These are phyloP conservation scores for Russula ochroleuca DNA, from an alignment of 768 basidiomycete genomes.

Conservation along the genomic window DNA sequence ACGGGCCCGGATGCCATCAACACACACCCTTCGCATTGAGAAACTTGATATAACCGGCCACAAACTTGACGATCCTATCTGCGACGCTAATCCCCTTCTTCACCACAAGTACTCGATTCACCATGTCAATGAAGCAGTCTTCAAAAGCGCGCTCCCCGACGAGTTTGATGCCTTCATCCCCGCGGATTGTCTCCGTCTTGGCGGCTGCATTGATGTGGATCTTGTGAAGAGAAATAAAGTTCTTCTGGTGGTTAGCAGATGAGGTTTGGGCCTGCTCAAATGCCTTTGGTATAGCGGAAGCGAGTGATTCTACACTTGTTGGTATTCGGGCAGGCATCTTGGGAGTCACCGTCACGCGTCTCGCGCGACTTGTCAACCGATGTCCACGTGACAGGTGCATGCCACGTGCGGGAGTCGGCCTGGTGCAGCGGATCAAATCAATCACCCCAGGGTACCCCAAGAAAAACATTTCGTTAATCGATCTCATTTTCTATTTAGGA, in stretches of 20 bases:
- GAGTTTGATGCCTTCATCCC: conserved; percentile 50
- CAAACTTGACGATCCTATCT: conserved; percentile 77
- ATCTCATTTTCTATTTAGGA: not conserved
- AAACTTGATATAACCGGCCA: conserved; percentile 72
- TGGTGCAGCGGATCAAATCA: not conserved
- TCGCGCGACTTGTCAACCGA: not conserved
- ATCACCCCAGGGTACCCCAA: not conserved
- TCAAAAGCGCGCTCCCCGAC: conserved; percentile 78
- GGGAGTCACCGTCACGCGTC: not conserved
- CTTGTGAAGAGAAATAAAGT: conserved; percentile 77
- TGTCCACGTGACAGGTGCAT: conserved; percentile 10
- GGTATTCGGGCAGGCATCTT: conserved; percentile 30
- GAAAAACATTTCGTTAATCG: not conserved
- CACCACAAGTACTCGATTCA: conserved; percentile 56
- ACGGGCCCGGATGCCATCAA: not conserved
- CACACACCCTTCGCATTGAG: conserved; percentile 69
- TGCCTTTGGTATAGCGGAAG: conserved; percentile 50
- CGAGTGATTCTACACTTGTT: conserved; percentile 32
- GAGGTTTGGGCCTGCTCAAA: conserved; percentile 77
- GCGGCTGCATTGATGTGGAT: conserved; percentile 62
- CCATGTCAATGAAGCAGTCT: conserved; percentile 53
- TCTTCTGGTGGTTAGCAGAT: conserved; percentile 83
- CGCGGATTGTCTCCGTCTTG: conserved; percentile 46
- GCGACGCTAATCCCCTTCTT: conserved; percentile 79
- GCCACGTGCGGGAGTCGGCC: not conserved